Base-by-base conservation (phyloP, 257 asterid genomes). In the Gynochthodes officinalis region DNA sequence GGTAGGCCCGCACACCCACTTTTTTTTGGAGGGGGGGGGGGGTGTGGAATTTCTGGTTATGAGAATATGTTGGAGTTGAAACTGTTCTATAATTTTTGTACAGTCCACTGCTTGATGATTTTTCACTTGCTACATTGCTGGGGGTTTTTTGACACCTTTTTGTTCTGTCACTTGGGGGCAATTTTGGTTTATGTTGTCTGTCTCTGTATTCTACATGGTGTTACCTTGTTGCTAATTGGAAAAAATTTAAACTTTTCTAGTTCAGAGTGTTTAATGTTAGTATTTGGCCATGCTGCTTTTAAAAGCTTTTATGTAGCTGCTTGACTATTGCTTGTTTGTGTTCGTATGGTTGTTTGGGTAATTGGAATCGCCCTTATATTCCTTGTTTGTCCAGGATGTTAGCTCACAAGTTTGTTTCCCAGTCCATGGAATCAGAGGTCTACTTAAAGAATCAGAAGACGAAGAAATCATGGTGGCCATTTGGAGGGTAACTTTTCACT, bases 351-450 rank as follows among this genome's bases (percentile, higher is more conserved):
- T 64, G 52, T 30, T 44, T n/a, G 19, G 59, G 37, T 75, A 67
- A 68, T 53, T 27, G 68, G 49, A 73, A 63, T 71, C 37, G 68
- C 71, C 80, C 63, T 64, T 70, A 12, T 40, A 44, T 61, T 44
- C 43, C 64, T 77, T 70, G 68, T 65, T 82, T 67, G 68, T 77
- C 77, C 87, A 94, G 99, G 90, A 89, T 94, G 99, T 80, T 94
- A 86, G 99, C 98, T 71, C 99, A 94, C 85, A 94, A 94, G 81
- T 81, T 94, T 82, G 99, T 94, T 69, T 86, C 87, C 81, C 92
- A 92, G 79, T 88, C 98, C 18, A 77, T 70, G 37, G 93, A 81
- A 68, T 84, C 96, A 32, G 96, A 83, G 70, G 74, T 77, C 53
- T 74, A 81, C 83, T 79, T 74, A 43, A 88, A 74, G 76, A 85